Conservation (phyloP, 2,329 filamentous ascomycete genomes). For the Fusarium succisae region DNA sequence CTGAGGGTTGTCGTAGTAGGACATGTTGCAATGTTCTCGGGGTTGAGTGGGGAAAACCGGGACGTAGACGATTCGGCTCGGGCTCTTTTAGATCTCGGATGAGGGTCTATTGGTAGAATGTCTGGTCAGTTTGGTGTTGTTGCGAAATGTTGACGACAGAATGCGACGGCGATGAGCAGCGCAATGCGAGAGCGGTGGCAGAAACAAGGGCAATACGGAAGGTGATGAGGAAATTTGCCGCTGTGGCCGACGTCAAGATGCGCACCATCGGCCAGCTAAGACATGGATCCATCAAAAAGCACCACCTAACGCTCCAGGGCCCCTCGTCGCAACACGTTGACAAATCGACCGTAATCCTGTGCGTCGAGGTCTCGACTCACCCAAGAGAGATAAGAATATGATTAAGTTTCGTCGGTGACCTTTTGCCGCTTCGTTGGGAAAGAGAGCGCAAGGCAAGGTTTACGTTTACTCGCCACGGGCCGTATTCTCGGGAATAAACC, state of each 20-base stretch:
- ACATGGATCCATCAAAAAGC: conserved; percentile 38
- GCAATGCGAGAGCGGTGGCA: conserved; percentile 21
- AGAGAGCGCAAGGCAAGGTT: conserved; percentile 37
- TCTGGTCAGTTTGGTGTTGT: conserved; percentile 29
- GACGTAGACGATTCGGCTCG: conserved; percentile 14
- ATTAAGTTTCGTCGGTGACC: conserved; percentile 24
- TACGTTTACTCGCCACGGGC: conserved; percentile 28
- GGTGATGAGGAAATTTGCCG: conserved; percentile 37
- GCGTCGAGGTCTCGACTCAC: conserved; percentile 34
- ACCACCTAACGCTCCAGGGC: conserved; percentile 25
- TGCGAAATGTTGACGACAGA: conserved; percentile 6
- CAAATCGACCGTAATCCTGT: conserved; percentile 27
- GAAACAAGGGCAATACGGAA: conserved; percentile 17
- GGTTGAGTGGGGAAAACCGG: conserved; percentile 29
- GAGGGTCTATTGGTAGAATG: conserved; percentile 19
- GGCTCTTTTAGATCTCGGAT: conserved; percentile 24
- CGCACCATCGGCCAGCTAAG: conserved; percentile 38
- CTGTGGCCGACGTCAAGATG: conserved; percentile 37
- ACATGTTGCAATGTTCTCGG: conserved; percentile 47
- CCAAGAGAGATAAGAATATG: conserved; percentile 24
- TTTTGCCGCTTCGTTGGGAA: conserved; percentile 29
- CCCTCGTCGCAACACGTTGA: conserved; percentile 40
- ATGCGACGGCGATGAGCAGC: conserved; percentile 24
- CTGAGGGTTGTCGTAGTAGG: conserved; percentile 58
- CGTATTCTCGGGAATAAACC: conserved; percentile 41